These are phyloP conservation scores for Triadica sebifera DNA, from an alignment of 345 rosid genomes.

Conservation along the genomic window DNA sequence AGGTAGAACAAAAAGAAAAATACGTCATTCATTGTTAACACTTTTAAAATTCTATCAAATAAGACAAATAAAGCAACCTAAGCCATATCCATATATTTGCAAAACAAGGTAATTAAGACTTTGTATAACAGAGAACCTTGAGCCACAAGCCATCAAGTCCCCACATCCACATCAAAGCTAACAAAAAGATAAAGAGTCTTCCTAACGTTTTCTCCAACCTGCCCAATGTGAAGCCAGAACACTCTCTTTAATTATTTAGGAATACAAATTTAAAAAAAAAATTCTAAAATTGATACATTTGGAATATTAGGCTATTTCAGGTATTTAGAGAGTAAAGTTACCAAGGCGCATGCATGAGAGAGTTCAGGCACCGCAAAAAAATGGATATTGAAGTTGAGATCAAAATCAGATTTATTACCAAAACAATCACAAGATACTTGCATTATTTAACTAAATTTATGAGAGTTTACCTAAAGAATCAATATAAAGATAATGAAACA, in stretches of 20 bases:
- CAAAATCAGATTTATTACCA: too few relatives aligned
- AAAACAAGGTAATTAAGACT: background rate
- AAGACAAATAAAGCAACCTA: background rate
- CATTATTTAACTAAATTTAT: too few relatives aligned
- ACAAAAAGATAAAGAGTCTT: background rate
- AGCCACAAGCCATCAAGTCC: background rate
- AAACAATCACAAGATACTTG: background rate
- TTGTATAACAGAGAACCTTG: background rate
- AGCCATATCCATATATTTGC: background rate
- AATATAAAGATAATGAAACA: too few relatives aligned
- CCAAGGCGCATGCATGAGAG: too few relatives aligned
- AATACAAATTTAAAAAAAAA: background rate
- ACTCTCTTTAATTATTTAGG: background rate
- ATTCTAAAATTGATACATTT: background rate
- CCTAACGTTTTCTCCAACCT: background rate
- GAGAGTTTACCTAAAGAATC: too few relatives aligned
- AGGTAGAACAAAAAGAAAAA: background rate
- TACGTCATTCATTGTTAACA: background rate
- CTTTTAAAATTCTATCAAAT: background rate
- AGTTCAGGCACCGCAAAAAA: too few relatives aligned
- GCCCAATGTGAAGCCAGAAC: background rate
- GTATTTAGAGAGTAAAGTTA: background rate
- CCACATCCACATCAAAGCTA: background rate
- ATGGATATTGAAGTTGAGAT: too few relatives aligned
- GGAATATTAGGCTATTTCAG: background rate